phyloP scores from a whole-genome alignment of 1,284 basidiomycete species.

The Ustilago lituana region DNA sequence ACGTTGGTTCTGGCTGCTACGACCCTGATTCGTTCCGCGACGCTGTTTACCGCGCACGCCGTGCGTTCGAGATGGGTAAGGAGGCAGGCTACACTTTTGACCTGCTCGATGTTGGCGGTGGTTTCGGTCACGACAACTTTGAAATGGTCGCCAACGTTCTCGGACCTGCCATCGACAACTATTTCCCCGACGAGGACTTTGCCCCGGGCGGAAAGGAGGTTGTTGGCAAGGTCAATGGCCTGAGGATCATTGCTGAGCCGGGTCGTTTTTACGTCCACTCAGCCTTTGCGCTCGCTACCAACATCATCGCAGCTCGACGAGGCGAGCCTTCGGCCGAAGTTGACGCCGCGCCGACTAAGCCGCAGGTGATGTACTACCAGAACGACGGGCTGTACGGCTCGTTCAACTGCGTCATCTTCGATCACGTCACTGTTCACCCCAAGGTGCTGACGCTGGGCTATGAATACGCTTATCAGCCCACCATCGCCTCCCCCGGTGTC shows the following conservation, averaged over 20 bases:
- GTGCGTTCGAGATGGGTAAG: conserved; percentile 87
- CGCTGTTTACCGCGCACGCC: conserved; percentile 83
- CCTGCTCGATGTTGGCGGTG: conserved; percentile 92
- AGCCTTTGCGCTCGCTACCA: conserved; percentile 91
- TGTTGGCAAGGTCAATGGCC: conserved; percentile 70
- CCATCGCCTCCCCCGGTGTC: conserved; percentile 56
- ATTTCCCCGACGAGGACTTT: conserved; percentile 79
- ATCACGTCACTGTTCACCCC: conserved; percentile 86
- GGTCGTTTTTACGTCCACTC: conserved; percentile 92
- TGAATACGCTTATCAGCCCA: conserved; percentile 66
- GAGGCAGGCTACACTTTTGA: conserved; percentile 83
- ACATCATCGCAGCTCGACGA: conserved; percentile 83
- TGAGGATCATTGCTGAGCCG: conserved; percentile 94
- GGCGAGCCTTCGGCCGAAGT: conserved; percentile 32
- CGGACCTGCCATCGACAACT: conserved; percentile 76
- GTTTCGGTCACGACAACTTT: conserved; percentile 91
- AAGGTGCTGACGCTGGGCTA: conserved; percentile 75
- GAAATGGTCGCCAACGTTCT: conserved; percentile 82
- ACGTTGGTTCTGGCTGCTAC: conserved; percentile 96
- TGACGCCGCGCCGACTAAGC: conserved; percentile 30
- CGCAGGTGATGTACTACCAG: conserved; percentile 67
- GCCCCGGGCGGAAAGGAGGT: conserved; percentile 59
- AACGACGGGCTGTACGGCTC: conserved; percentile 78
- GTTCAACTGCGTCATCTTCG: conserved; percentile 96
- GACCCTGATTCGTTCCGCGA: conserved; percentile 89